Evolutionary conservation across 1,284 basidiomycete species (phyloP), one percentile per base, ranked within the genome.

Genomic region (Chalciporus sp.): DNA sequence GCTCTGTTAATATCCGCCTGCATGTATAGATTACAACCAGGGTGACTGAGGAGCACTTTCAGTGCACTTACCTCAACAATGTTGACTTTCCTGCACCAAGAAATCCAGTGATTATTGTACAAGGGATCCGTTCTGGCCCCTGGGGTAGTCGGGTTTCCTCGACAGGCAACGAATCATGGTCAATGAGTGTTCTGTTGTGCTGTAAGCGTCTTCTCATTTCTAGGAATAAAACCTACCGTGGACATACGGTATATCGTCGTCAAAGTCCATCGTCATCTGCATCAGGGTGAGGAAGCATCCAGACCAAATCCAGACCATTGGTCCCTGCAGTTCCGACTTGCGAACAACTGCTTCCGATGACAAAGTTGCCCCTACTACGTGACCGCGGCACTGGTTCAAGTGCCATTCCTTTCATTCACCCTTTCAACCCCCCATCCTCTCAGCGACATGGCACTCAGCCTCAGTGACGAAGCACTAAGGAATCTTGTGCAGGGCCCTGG

Each of bases 21-120:
- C 9, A n/a, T 4, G 1, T 35, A 43, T 58, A 20, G 16, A 46
- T 49, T 23, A 23, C n/a, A n/a, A 5, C 26, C 12, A 17, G 27
- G 28, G 27, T 28, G 49, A 29, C 51, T 9, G 43, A 42, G 43
- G 10, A 16, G 19, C 26, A 29, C 14, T 41, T 37, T 40, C 9
- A 41, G 27, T 39, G 35, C 31, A 71, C 79, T 35, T 61, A 85
- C 87, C 82, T 85, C 54, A 98, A 80, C 35, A 96, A 74, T 0
- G 94, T 95, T 7, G 92, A 93, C 74, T 97, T 97, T 33, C 94
- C 94, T 14, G 89, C 88, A 37, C 94, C 94, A 3, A 97, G 81
- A 63, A 95, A 96, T 6, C 95, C 95, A 53, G 89, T 94, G 52
- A 97, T 89, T 56, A 96, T 87, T 4, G 94, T 96, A 19, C 95